Evolutionary conservation across 768 basidiomycete genomes (phyloP), one percentile per base, ranked within the genome.

Genomic region (Floccularia luteovirens): DNA sequence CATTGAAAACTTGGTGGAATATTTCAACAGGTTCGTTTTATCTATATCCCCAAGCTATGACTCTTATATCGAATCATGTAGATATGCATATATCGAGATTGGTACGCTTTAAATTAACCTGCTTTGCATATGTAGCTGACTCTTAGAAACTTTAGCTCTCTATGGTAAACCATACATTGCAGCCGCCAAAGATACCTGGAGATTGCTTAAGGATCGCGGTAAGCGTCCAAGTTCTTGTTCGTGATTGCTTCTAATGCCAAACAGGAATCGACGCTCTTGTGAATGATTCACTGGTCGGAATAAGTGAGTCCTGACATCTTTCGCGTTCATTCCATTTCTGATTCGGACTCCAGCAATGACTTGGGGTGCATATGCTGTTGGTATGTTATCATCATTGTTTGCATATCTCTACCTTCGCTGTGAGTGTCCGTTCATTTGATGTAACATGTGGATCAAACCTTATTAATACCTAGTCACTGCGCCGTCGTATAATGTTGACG

Each of bases 171-270:
- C 82, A 1, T 91, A 90, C 48, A 72, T 90, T 31, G 56, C 67
- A 19, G 88, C 88, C 21, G 86, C 89, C 0, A 88, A 84, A 56
- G 86, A 88, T 55, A 88, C 90, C 0, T 91, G 83, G 84, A 69
- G 72, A 24, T 55, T 89, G 39, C 76, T 87, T 61, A 74, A 73
- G 52, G 82, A 88, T 51, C 74, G 85, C 41, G 87, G 81, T 65
- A 49, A 16, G 51, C 33, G 35, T 28, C 6, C 22, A 39, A 13
- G n/a, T 50, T 41, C 31, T 41, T 47, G 31, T 14, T 4, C 12
- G 31, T 37, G 27, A 6, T 33, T 43, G 30, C 43, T 60, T 61
- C 54, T 17, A 14, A n/a, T 24, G 4, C 20, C 34, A 8, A 12
- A 13, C 42, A 69, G 69, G 71, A 17, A 82, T 90, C 46, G 86